Evolutionary conservation across 2,329 filamentous ascomycete genomes (phyloP).

Genomic region (Whalleya microplaca): DNA sequence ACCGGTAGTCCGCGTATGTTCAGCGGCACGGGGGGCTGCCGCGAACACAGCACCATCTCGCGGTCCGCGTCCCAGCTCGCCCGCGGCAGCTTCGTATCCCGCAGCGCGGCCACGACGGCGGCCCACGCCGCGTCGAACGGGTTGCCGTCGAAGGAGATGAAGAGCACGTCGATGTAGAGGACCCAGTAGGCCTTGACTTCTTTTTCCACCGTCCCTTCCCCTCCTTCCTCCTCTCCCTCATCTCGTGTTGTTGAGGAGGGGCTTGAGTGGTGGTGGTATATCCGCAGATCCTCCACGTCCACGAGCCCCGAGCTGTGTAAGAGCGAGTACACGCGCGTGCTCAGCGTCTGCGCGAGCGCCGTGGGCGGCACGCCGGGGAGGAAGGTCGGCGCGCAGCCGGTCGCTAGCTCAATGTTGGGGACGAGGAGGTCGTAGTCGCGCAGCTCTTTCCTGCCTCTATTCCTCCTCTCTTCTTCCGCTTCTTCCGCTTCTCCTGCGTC

Average conservation of each 20-base stretch:
- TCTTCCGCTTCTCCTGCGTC: constrained; percentile 36
- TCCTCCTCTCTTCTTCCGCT: not conserved
- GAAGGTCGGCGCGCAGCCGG: constrained; percentile 84
- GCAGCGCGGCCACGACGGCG: constrained; percentile 78
- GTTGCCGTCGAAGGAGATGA: constrained; percentile 90
- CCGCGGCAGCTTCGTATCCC: constrained; percentile 74
- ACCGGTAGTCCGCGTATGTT: constrained; percentile 70
- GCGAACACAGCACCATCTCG: constrained; percentile 76
- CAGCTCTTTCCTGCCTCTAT: constrained; percentile 45
- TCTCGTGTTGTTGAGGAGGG: constrained; percentile 21
- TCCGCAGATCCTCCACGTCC: constrained; percentile 68
- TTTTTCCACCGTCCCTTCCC: constrained; percentile 37
- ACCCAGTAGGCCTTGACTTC: constrained; percentile 87
- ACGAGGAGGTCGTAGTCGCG: constrained; percentile 76
- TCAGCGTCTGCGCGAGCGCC: constrained; percentile 80
- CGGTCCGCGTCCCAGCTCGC: constrained; percentile 84
- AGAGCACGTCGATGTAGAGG: constrained; percentile 92
- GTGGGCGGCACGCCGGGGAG: constrained; percentile 83
- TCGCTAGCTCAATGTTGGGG: constrained; percentile 90
- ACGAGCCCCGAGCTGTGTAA: constrained; percentile 74
- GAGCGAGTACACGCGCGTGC: constrained; percentile 76
- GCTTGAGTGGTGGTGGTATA: constrained; percentile 58
- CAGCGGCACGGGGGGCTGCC: constrained; percentile 56
- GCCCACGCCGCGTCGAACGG: constrained; percentile 91
- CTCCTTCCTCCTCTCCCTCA: constrained; percentile 30